These are phyloP conservation scores for Cadophora sp. DNA, from an alignment of 2,329 filamentous ascomycete genomes.

Conservation along the genomic window DNA sequence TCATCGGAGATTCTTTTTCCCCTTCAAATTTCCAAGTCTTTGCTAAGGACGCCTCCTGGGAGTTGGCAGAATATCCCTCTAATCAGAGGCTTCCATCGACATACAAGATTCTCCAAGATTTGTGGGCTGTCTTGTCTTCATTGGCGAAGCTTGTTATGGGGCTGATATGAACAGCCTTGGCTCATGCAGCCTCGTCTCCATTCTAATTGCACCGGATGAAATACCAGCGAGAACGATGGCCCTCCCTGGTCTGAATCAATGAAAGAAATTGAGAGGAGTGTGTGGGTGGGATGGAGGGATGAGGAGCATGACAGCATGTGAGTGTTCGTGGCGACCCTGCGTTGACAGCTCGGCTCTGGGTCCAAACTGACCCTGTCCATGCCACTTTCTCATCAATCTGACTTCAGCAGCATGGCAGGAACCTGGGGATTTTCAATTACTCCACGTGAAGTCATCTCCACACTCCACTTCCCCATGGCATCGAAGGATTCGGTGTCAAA, in stretches of 20 bases:
- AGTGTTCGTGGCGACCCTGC: background rate
- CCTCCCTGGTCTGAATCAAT: background rate
- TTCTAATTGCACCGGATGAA: constrained; percentile 5
- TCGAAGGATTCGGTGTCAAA: background rate
- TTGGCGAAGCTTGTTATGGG: constrained; percentile 8
- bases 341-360: background rate
- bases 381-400: background rate
- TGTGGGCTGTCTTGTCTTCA: constrained; percentile 11
- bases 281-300: background rate
- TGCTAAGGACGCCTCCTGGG: background rate
- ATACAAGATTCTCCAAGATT: constrained; percentile 12
- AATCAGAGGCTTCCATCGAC: constrained; percentile 5
- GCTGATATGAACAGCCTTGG: background rate
- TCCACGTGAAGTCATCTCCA: constrained; percentile 8
- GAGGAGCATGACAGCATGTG: background rate
- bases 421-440: constrained; percentile 3
- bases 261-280: background rate
- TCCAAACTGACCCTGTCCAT: background rate
- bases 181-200: background rate
- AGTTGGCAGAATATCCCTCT: constrained; percentile 15
- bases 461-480: constrained; percentile 9
- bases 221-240: background rate
- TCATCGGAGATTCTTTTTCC: constrained; percentile 16
- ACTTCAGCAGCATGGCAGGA: background rate
- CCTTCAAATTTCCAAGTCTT: background rate